Percentiles rank a stretch among this genome's conserved stretches.
Conservation (phyloP, 305 asterid genomes). For the Solanum hybrid region DNA sequence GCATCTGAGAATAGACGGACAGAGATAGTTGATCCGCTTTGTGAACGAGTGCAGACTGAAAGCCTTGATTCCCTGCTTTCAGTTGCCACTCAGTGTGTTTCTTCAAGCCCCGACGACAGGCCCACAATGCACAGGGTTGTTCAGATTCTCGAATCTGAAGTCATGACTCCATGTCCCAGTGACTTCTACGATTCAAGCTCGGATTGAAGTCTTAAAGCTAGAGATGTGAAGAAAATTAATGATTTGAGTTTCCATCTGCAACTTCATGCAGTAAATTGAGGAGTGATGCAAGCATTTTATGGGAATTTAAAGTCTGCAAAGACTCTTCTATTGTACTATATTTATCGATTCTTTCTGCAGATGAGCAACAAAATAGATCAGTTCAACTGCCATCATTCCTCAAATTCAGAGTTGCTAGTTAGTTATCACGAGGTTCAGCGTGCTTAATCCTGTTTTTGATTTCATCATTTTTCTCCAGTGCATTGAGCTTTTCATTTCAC, state of each 20-base stretch:
- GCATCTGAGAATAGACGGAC: conserved; percentile 61
- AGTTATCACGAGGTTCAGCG: conserved; percentile 5
- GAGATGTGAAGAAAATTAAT: background rate
- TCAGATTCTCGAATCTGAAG: conserved; percentile 86
- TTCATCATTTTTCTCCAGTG: background rate
- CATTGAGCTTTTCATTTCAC: background rate
- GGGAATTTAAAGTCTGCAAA: conserved; percentile 18
- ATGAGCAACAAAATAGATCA: conserved; percentile 17
- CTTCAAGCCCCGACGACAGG: conserved; percentile 76
- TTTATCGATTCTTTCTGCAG: conserved; percentile 44
- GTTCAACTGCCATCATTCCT: conserved; percentile 12
- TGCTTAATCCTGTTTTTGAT: background rate
- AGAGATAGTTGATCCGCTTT: conserved; percentile 64
- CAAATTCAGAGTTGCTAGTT: conserved; percentile 11
- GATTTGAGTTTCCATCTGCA: conserved; percentile 11
- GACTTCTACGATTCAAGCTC: conserved; percentile 85
- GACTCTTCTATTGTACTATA: conserved; percentile 7
- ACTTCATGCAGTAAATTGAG: conserved; percentile 21
- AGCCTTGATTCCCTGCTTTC: conserved; percentile 69
- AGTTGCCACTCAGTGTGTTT: conserved; percentile 79
- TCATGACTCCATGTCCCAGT: conserved; percentile 90
- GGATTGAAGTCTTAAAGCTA: conserved; percentile 32
- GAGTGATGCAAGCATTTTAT: conserved; percentile 14
- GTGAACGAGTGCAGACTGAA: conserved; percentile 68
- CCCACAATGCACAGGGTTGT: conserved; percentile 92